Percentiles rank a stretch among this genome's conserved stretches.
phyloP scores from a whole-genome alignment of 1,284 basidiomycete genomes.

The Boletus hoseneyae region DNA sequence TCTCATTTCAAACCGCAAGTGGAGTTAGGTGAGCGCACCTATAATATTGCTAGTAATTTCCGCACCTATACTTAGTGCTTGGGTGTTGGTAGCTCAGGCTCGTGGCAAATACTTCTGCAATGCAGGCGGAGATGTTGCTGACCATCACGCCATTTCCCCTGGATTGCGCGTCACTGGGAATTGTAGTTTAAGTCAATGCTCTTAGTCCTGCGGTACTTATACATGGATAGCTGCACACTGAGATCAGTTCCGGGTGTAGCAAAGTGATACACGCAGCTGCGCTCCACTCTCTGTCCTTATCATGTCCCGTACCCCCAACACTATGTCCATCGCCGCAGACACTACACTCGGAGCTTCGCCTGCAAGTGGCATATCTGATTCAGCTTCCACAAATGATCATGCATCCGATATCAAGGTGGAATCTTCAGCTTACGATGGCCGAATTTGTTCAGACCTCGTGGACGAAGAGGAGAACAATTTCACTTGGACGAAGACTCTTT shows the following conservation, averaged over 20 bases:
- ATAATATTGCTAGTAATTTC: too few relatives aligned
- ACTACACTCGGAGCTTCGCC: not conserved
- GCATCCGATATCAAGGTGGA: not conserved
- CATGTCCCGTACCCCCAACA: not conserved
- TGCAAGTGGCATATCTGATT: not conserved
- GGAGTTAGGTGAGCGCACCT: too few relatives aligned
- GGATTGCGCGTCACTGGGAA: too few relatives aligned
- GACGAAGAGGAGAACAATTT: constrained; percentile 7
- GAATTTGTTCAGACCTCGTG: constrained; percentile 4
- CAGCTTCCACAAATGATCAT: not conserved
- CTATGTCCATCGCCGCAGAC: not conserved
- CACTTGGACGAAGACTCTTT: constrained; percentile 2
- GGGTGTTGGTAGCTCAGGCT: not conserved
- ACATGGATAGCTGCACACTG: not conserved
- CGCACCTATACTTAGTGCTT: too few relatives aligned
- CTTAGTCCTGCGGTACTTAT: not conserved
- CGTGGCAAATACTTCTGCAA: not conserved
- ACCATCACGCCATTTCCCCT: too few relatives aligned
- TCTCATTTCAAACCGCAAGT: too few relatives aligned
- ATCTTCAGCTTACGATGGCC: not conserved
- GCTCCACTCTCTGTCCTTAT: not conserved
- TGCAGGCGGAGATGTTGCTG: not conserved
- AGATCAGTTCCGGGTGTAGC: too few relatives aligned
- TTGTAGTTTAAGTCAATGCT: too few relatives aligned
- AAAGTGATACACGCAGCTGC: too few relatives aligned